Base-by-base conservation (phyloP, 164 flowering plant species). In the Piper betle region DNA sequence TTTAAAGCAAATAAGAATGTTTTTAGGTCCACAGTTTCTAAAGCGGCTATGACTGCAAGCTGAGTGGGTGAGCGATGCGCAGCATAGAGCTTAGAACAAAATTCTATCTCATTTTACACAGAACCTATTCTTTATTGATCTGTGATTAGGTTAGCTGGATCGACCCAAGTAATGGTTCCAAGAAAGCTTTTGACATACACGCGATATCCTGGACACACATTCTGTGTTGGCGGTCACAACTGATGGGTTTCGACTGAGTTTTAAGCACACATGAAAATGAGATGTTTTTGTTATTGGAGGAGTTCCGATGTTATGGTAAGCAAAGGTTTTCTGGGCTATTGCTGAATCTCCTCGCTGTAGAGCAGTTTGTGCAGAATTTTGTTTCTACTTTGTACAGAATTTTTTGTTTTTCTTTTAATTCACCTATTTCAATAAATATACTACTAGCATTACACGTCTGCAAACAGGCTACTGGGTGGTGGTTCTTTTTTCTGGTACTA, bases 351-450 rank as follows among this genome's bases (percentile, higher is more conserved):
- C 43, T 12, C 19, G 19, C 58, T 55, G 53, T 39, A 67, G 77
- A 67, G 77, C 78, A 69, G 10, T 13, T 55, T 66, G 70, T 71
- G 67, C 70, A 76, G 77, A 76, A 62, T 80, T 80, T 80, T 73
- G 78, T 66, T 76, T 69, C 72, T 69, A 11, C 73, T 64, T 68
- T 83, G 87, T 83, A 83, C 83, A 83, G 77, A 75, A 63, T 62
- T 65, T 57, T 17, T 60, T 38, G 16, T 52, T 39, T 56, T 52
- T 62, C 39, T 39, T 56, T 52, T 62, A 37, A 48, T 20, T 57
- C 66, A 60, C 37, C 65, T 55, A 55, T 53, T 52, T 72, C 69
- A 54, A 68, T 70, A 70, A 73, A 72, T 67, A 57, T 70, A 81
- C 81, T 81, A 77, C 78, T 72, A 77, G 80, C 72, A 67, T 68